phyloP scores from a whole-genome alignment of 768 basidiomycete genomes.

The Piloderma croceum region DNA sequence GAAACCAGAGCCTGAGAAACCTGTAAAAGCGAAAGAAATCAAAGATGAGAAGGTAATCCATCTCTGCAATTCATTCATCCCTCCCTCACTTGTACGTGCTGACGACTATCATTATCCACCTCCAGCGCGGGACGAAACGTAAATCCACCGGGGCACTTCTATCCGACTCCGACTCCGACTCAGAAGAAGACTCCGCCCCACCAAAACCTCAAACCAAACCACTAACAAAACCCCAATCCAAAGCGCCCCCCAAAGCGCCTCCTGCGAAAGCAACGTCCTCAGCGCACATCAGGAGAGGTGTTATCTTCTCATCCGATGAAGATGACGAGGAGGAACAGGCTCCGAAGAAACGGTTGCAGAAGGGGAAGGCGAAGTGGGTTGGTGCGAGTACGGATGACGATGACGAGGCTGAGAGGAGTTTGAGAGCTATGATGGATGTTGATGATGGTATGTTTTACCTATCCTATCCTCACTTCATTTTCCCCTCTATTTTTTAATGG shows the following conservation, averaged over 20 bases:
- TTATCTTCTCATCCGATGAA: conserved; percentile 57
- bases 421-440: conserved; percentile 69
- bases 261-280: conserved; percentile 6
- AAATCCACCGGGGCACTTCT: conserved; percentile 36
- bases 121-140: conserved; percentile 32
- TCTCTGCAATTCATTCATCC: background rate
- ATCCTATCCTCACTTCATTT: background rate
- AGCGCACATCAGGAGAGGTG: conserved; percentile 40
- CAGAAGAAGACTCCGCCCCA: conserved; percentile 7
- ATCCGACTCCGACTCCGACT: conserved; percentile 9
- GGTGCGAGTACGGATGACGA: conserved; percentile 43
- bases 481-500: background rate
- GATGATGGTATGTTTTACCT: conserved; percentile 54
- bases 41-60: background rate
- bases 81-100: conserved; percentile 1
- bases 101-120: conserved; percentile 24
- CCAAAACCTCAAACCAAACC: no score
- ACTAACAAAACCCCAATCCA: conserved; percentile 2
- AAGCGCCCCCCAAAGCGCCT: conserved; percentile 10
- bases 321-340: conserved; percentile 49
- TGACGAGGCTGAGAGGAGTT: conserved; percentile 30
- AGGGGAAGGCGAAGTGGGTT: conserved; percentile 26
- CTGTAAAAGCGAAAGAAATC: conserved; percentile 5
- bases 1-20: conserved; percentile 7
- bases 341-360: conserved; percentile 25